Base-by-base conservation (phyloP, 75 land plant species). In the Adiantum capillusveneris region DNA sequence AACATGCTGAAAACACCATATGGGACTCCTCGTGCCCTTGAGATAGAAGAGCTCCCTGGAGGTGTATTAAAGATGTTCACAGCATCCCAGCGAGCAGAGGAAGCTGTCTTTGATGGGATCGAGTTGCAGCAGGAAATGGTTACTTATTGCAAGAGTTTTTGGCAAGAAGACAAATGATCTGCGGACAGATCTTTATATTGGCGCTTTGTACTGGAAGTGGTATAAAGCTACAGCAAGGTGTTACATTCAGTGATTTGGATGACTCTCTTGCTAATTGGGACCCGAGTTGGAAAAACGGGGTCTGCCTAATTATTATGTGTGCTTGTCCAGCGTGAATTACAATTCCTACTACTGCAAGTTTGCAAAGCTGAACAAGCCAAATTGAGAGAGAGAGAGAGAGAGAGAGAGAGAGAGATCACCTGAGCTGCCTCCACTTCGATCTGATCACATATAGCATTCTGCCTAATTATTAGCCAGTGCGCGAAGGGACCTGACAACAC, bases 141-240 rank as follows among this genome's bases (percentile, higher is more conserved):
- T 72, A 72, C 39, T 28, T 72, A 42, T 28, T 65, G 16, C 75
- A 72, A 59, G 34, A 72, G 58, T 72, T 72, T 31, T n/a, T 72
- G 68, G 75, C 75, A 1, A 52, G n/a, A n/a, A 63, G 58, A 41
- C 44, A n/a, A 72, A 63, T 2, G 65, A 72, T 30, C 12, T 52
- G 30, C 56, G 75, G 26, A 65, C 68, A 21, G 75, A 72, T 29
- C 31, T 58, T 18, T 72, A 72, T 30, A 68, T 68, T 20, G 75
- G 75, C 68, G 75, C 0, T 72, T 72, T 46, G 58, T 72, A 2
- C 68, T 72, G 27, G 75, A 72, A 68, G 74, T 71, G 75, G 44
- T 30, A 60, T 72, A 31, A 72, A 72, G 48, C 59, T 72, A 0
- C 68, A 72, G 30, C 69, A 43, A 37, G 75, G 75, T 6, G 58